A percentile compares a stretch with the other conserved stretches of the same genome.
These are phyloP conservation scores for Penicillium hesseltinei DNA, from an alignment of 2,329 filamentous ascomycete genomes.

Conservation along the genomic window DNA sequence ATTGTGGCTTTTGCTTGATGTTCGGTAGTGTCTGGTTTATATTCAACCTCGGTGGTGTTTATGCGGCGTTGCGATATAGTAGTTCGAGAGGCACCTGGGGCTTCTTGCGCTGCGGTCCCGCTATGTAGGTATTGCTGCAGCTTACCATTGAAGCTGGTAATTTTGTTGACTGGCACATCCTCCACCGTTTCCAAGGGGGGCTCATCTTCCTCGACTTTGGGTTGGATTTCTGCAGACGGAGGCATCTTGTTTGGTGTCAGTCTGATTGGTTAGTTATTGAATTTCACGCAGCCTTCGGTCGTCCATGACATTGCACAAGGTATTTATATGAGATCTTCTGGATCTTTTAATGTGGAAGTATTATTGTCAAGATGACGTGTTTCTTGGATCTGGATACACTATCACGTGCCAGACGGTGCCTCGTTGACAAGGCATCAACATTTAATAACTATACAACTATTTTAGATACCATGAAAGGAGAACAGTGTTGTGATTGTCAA, in stretches of 20 bases:
- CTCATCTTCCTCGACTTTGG: slow-evolving; percentile 12
- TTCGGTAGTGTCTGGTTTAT: not conserved
- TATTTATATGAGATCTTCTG: not conserved
- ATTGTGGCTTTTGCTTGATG: not conserved
- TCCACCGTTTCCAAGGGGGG: not conserved
- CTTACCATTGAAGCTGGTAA: slow-evolving; percentile 37
- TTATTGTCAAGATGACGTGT: slow-evolving; percentile 1
- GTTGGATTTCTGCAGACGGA: not conserved
- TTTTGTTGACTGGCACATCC: slow-evolving; percentile 35
- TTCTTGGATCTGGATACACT: not conserved
- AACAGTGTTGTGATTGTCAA: not conserved
- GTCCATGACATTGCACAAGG: not conserved
- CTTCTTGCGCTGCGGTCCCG: not conserved
- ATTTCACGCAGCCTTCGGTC: not conserved
- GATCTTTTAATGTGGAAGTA: not conserved
- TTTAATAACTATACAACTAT: too few species aligned
- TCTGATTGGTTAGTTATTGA: not conserved
- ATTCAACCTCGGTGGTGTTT: not conserved
- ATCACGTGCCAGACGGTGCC: slow-evolving; percentile 3
- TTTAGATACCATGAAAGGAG: not conserved
- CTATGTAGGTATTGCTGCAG: slow-evolving; percentile 36
- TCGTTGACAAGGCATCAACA: not conserved
- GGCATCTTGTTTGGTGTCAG: slow-evolving; percentile 9
- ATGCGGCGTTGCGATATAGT: slow-evolving; percentile 2
- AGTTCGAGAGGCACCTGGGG: not conserved